Conservation (phyloP, 805 yeast genomes). For the Clavispora asparagi region DNA sequence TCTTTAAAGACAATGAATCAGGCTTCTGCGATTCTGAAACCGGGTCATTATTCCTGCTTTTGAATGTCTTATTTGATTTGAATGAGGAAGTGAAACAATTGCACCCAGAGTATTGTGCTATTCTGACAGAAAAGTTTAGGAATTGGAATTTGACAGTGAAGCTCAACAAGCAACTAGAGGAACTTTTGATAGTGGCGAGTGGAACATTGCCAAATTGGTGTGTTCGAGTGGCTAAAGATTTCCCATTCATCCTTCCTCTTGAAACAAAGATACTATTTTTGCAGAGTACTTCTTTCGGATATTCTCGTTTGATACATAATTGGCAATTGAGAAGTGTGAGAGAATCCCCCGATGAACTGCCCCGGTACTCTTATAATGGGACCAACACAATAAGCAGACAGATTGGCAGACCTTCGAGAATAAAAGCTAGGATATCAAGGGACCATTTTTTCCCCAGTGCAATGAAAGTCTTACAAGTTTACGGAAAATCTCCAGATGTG, state of each 20-base stretch:
- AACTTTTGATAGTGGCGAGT: constrained; percentile 81
- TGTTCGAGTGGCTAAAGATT: constrained; percentile 62
- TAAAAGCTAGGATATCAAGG: constrained; percentile 75
- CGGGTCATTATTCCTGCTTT: constrained; percentile 39
- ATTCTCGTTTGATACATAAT: constrained; percentile 70
- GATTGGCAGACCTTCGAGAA: constrained; percentile 72
- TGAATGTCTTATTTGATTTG: constrained; percentile 44
- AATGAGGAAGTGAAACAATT: constrained; percentile 16
- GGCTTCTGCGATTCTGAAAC: constrained; percentile 26
- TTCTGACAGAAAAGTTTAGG: constrained; percentile 39
- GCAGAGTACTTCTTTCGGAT: constrained; percentile 87
- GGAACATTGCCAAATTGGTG: constrained; percentile 86
- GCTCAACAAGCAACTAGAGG: constrained; percentile 81
- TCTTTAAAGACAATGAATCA: constrained; percentile 13
- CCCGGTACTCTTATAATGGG: background rate
- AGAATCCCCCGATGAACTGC: constrained; percentile 13
- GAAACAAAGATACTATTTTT: constrained; percentile 73
- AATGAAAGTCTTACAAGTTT: constrained; percentile 65
- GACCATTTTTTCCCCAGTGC: constrained; percentile 70
- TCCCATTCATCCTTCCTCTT: constrained; percentile 79
- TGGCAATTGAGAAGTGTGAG: constrained; percentile 56
- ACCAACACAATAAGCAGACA: constrained; percentile 24
- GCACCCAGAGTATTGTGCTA: constrained; percentile 10
- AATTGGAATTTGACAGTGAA: constrained; percentile 84
- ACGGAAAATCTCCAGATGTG: constrained; percentile 75